Conservation (phyloP, 2,329 filamentous ascomycete species). For the Clarireedia paspali region DNA sequence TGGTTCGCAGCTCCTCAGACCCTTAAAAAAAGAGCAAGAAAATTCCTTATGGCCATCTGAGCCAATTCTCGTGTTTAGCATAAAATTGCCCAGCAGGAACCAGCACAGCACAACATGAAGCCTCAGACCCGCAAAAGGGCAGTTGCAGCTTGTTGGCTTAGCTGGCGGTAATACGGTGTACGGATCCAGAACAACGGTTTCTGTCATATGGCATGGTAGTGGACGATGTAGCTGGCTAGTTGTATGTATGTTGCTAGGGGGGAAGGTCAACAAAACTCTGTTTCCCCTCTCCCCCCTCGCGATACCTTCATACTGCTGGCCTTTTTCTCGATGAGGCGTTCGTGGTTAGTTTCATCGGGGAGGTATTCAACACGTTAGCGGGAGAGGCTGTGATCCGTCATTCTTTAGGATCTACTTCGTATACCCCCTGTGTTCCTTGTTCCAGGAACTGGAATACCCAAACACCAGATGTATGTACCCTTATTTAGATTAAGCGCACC, state of each 20-base stretch:
- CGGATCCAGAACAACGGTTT: slow-evolving; percentile 1
- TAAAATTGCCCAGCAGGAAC: neutral
- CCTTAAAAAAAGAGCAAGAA: neutral
- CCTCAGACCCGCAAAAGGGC: neutral
- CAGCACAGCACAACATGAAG: slow-evolving; percentile 1
- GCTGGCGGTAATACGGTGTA: slow-evolving; percentile 5
- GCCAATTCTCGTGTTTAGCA: neutral
- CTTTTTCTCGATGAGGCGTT: no score
- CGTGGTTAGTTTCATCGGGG: no score
- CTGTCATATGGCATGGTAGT: neutral
- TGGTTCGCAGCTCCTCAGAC: neutral
- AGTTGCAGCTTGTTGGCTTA: slow-evolving; percentile 5
- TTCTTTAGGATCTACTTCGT: no score
- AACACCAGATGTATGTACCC: neutral
- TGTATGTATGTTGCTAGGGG: no score
- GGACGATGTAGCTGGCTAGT: no score
- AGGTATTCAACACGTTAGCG: no score
- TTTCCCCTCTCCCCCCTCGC: no score
- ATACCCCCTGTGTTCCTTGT: neutral
- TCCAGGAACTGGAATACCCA: neutral
- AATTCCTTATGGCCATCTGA: neutral
- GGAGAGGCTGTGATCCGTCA: no score
- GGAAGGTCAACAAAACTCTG: neutral
- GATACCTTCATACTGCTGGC: no score
- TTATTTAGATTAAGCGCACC: slow-evolving; percentile 6